Evolutionary conservation across 495 filamentous ascomycete species (phyloP).

Genomic region (Penicillium alfredii): DNA sequence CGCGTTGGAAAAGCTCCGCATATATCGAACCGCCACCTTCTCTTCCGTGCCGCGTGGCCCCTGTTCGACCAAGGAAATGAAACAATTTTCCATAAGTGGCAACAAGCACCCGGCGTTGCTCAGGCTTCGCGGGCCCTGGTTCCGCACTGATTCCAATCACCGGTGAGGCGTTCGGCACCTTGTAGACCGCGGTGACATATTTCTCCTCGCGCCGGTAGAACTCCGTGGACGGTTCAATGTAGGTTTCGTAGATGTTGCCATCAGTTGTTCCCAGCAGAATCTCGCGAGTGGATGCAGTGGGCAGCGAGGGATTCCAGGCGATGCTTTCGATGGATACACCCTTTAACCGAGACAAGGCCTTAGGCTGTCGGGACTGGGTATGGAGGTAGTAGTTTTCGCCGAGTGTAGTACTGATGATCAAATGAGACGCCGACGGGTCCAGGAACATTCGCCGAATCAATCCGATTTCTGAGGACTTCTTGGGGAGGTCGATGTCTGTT

Average conservation of each 20-base stretch:
- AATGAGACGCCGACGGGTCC: slow-evolving; percentile 90
- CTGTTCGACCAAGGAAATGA: slow-evolving; percentile 72
- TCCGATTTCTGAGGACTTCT: slow-evolving; percentile 83
- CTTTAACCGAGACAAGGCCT: slow-evolving; percentile 74
- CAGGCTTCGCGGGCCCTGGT: slow-evolving; percentile 54
- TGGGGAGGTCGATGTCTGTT: slow-evolving; percentile 92
- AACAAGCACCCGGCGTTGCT: slow-evolving; percentile 69
- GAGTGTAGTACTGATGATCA: slow-evolving; percentile 83
- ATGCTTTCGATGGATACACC: slow-evolving; percentile 82
- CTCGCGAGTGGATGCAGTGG: slow-evolving; percentile 88
- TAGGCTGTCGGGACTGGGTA: slow-evolving; percentile 83
- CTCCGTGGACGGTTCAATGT: slow-evolving; percentile 85
- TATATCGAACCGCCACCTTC: slow-evolving; percentile 81
- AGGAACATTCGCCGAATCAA: slow-evolving; percentile 93
- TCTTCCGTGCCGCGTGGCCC: slow-evolving; percentile 51
- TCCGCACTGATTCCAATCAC: slow-evolving; percentile 83
- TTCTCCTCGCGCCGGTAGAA: slow-evolving; percentile 94
- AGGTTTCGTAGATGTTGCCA: slow-evolving; percentile 93
- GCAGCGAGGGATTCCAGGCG: slow-evolving; percentile 95
- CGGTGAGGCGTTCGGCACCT: slow-evolving; percentile 64
- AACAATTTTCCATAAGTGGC: slow-evolving; percentile 68
- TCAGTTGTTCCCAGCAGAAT: slow-evolving; percentile 90
- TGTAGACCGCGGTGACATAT: slow-evolving; percentile 77
- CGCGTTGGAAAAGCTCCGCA: slow-evolving; percentile 78
- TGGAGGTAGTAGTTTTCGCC: slow-evolving; percentile 98